Evolutionary conservation across 129 eudicot genomes (phyloP), one percentile per base, ranked within the genome.

Genomic region (Ambrosia artemisiifolia): DNA sequence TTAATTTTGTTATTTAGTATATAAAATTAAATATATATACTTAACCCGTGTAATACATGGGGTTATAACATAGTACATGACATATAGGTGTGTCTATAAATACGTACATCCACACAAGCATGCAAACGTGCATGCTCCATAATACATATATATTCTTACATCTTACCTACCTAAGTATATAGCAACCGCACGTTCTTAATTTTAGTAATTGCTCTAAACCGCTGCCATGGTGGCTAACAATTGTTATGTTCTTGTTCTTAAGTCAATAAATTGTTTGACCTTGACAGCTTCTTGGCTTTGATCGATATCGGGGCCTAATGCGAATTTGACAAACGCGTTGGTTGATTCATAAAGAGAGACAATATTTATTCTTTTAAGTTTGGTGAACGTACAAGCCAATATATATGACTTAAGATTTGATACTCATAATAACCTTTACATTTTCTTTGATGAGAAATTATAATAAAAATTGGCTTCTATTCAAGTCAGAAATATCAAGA

Each of bases 281-380:
- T 71, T 42, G 57, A 72, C 18, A 42, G 65, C 18, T 71, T 53
- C 38, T 53, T 47, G 46, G 47, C 19, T 53, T 51, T 70, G 66
- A 70, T 43, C 68, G 49, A 36, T 63, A 63, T 16, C 1, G 3
- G 32, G 13, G 17, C 59, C 19, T 3, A 30, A 13, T 66, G 13
- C 28, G 20, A 66, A 3, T 42, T 28, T 71, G 40, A 57, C 33
- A 12, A 33, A 74, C 46, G 35, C 46, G 79, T 71, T 75, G 65
- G 65, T 20, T 65, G 56, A 75, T 75, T 75, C 56, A 53, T 53
- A 75, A 14, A 51, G 43, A 16, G 79, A 75, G 72, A 65, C 72
- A 75, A 38, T 46, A 47, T 69, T 14, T 1, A 36, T 12, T 65
- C 10, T 19, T 40, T 17, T n/a, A 13, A 64, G 63, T 51, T 75